Conservation (phyloP, 495 filamentous ascomycete species). For the Astrocystis sublimbata region DNA sequence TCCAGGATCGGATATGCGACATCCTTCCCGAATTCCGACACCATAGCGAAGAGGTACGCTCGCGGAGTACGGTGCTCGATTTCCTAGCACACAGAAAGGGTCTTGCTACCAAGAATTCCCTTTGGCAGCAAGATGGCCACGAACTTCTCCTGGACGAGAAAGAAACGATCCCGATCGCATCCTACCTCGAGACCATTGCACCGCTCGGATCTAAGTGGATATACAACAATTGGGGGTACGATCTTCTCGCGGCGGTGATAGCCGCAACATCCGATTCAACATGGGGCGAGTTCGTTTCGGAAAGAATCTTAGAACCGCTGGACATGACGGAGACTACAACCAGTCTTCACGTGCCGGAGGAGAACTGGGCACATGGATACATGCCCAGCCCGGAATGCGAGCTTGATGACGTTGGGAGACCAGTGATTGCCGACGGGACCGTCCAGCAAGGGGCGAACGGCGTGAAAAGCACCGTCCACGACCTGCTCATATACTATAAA, state of each 20-base stretch:
- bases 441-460: not conserved
- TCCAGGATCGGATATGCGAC: slow-evolving; percentile 17
- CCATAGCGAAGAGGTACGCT: not conserved
- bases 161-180: slow-evolving; percentile 8
- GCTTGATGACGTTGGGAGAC: not conserved
- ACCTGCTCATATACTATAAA: not conserved
- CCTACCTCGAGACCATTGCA: not conserved
- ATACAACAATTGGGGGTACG: not conserved
- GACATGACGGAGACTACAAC: not conserved
- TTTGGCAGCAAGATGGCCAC: slow-evolving; percentile 13
- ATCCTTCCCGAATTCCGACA: slow-evolving; percentile 16
- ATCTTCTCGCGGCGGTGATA: not conserved
- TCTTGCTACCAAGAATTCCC: slow-evolving; percentile 11
- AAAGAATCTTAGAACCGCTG: not conserved
- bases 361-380: not conserved
- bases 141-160: slow-evolving; percentile 10
- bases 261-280: not conserved
- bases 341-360: not conserved
- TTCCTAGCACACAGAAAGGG: slow-evolving; percentile 17
- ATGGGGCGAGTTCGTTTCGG: not conserved
- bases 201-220: not conserved
- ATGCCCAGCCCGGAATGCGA: not conserved
- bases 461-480: not conserved
- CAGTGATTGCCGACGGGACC: not conserved
- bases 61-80: slow-evolving; percentile 7